These are phyloP conservation scores for Aureobasidium vineae DNA, from an alignment of 2,329 filamentous ascomycete species.

Conservation along the genomic window DNA sequence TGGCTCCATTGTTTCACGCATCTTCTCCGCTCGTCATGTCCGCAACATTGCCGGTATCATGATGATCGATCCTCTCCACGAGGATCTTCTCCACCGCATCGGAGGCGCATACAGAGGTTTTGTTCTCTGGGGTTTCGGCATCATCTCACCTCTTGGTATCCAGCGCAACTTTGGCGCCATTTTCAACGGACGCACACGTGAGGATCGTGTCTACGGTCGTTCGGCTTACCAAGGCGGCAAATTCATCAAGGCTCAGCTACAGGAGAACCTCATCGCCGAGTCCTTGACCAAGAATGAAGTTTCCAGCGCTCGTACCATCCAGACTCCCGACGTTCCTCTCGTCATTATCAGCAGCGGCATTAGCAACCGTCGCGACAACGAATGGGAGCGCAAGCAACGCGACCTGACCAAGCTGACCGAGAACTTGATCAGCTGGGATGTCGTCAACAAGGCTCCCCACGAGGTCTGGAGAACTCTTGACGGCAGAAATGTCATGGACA, in stretches of 20 bases:
- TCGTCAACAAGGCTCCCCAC: conserved; percentile 80
- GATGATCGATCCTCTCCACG: conserved; percentile 84
- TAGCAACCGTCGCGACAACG: conserved; percentile 61
- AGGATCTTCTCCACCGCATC: conserved; percentile 72
- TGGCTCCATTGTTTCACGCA: conserved; percentile 83
- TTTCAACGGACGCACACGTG: conserved; percentile 73
- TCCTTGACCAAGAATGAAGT: conserved; percentile 84
- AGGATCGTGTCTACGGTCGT: conserved; percentile 81
- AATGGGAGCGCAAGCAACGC: conserved; percentile 82
- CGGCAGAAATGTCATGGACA: conserved; percentile 73
- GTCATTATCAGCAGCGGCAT: conserved; percentile 80
- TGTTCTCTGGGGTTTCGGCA: conserved; percentile 77
- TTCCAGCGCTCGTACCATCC: conserved; percentile 72
- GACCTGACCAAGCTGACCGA: conserved; percentile 78
- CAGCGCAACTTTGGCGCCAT: conserved; percentile 77
- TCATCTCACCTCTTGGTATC: conserved; percentile 82
- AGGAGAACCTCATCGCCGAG: conserved; percentile 85
- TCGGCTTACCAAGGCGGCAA: conserved; percentile 77
- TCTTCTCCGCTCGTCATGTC: conserved; percentile 83
- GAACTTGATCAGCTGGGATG: conserved; percentile 78
- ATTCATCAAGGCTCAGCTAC: conserved; percentile 83
- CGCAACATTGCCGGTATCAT: conserved; percentile 73
- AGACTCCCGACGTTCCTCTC: conserved; percentile 70
- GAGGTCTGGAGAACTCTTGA: conserved; percentile 77
- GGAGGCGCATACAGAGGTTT: conserved; percentile 72